Base-by-base conservation (phyloP, 352 stramenopile genomes). In the Ophiocytium majus region DNA sequence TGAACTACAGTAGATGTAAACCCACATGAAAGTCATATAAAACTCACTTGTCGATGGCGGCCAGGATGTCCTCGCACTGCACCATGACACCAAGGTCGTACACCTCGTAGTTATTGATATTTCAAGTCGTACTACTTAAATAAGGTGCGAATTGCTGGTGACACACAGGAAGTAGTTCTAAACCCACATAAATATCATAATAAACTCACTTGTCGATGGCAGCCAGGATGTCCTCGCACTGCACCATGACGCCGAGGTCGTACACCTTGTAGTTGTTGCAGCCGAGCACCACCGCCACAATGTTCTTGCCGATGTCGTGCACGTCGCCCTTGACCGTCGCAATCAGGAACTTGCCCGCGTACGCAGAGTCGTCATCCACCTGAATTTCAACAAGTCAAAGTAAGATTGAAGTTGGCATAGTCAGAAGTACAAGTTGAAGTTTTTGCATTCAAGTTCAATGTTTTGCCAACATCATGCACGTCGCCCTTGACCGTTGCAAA, bases 271-370 rank as follows among this genome's bases (percentile, higher is more conserved):
- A 99, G 88, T 98, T 99, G 92, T 99, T 99, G 91, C 96, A 99
- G 36, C 96, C 96, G 31, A 99, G 91, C 75, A 99, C 96, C 80
- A 99, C 96, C 64, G 94, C 94, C 50, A 98, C 96, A 92, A 99
- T 99, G 91, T 99, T 99, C 89, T 99, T 99, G 82, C 96, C 96
- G 87, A 99, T 99, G 87, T 99, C 96, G 90, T 99, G 96, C 31
- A 99, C 96, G 89, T 99, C 96, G 82, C 96, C 96, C 89, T 98
- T 98, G 0, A 99, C 96, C 14, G 96, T 99, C n/a, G 96, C 96
- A 90, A 99, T 97, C 1, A 99, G 89, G 50, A 99, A 76, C 79
- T 84, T 81, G 31, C 82, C 82, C 23, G 81, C 81, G 57, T 85
- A 94, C 78, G 92, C 91, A 85, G 94, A 91, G 83, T 94, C 90